These are phyloP conservation scores for Fusarium redolens DNA, from an alignment of 2,329 filamentous ascomycete species.

Conservation along the genomic window DNA sequence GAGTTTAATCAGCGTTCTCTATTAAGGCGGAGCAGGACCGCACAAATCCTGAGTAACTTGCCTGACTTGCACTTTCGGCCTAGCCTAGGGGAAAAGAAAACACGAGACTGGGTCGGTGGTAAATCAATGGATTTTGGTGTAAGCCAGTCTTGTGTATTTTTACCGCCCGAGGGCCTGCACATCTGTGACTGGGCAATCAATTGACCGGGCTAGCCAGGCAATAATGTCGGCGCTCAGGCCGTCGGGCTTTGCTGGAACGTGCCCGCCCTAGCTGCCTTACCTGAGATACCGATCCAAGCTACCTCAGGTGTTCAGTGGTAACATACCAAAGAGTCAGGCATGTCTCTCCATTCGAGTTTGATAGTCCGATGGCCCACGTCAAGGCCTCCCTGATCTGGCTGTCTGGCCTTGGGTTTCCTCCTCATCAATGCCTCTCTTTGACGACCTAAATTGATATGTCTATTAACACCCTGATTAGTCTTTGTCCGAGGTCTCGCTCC, in stretches of 20 bases:
- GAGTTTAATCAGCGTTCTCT: neutral
- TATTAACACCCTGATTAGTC: neutral
- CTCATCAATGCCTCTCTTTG: neutral
- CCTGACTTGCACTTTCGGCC: neutral
- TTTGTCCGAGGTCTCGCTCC: constrained; percentile 15
- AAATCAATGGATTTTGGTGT: neutral
- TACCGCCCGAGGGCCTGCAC: neutral
- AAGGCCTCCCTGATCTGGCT: constrained; percentile 2
- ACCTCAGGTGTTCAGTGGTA: neutral
- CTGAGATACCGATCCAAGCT: neutral
- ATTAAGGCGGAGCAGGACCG: constrained; percentile 7
- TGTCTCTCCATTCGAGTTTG: neutral
- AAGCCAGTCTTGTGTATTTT: neutral
- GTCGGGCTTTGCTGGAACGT: constrained; percentile 4
- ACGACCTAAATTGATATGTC: neutral
- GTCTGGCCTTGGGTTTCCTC: neutral
- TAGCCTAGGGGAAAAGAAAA: neutral
- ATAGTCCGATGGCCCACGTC: neutral
- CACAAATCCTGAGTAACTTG: neutral
- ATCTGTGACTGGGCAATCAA: neutral
- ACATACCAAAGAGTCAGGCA: constrained; percentile 15
- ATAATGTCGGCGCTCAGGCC: constrained; percentile 19
- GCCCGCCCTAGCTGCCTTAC: neutral
- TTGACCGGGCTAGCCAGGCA: neutral
- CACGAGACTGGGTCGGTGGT: neutral